Evolutionary conservation across 441 rosid genomes (phyloP).

Genomic region (Adansonia rubrostipa): DNA sequence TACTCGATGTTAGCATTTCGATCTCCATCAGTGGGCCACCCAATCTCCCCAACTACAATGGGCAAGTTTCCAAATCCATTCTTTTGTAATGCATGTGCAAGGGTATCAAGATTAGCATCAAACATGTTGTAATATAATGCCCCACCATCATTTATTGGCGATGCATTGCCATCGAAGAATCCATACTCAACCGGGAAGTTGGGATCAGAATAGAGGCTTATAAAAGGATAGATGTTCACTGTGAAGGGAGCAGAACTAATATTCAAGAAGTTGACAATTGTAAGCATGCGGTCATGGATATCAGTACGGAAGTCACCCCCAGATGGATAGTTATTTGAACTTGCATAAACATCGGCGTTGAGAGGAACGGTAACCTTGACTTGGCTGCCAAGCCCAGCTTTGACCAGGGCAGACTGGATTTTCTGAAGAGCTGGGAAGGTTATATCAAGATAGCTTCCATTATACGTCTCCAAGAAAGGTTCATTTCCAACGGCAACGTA

Average conservation of each 20-base stretch:
- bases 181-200: slow-evolving; percentile 91
- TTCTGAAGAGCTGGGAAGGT: slow-evolving; percentile 88
- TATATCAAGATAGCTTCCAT: slow-evolving; percentile 67
- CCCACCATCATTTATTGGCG: slow-evolving; percentile 72
- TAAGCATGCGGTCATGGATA: slow-evolving; percentile 76
- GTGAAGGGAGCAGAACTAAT: slow-evolving; percentile 75
- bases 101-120: slow-evolving; percentile 89
- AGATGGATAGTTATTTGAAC: slow-evolving; percentile 57
- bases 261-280: slow-evolving; percentile 77
- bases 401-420: slow-evolving; percentile 74
- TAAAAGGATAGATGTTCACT: slow-evolving; percentile 92
- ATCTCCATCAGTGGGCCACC: slow-evolving; percentile 97
- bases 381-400: slow-evolving; percentile 73
- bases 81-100: slow-evolving; percentile 74
- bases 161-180: slow-evolving; percentile 82
- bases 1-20: slow-evolving; percentile 69
- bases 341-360: slow-evolving; percentile 84
- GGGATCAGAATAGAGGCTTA: slow-evolving; percentile 73
- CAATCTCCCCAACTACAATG: slow-evolving; percentile 82
- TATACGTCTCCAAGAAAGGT: slow-evolving; percentile 85
- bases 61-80: slow-evolving; percentile 86
- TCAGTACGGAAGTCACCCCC: slow-evolving; percentile 91
- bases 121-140: slow-evolving; percentile 75
- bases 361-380: slow-evolving; percentile 81
- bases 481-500: slow-evolving; percentile 95